phyloP scores from a whole-genome alignment of 2,329 filamentous ascomycete genomes.

The Colletotrichum sp. region DNA sequence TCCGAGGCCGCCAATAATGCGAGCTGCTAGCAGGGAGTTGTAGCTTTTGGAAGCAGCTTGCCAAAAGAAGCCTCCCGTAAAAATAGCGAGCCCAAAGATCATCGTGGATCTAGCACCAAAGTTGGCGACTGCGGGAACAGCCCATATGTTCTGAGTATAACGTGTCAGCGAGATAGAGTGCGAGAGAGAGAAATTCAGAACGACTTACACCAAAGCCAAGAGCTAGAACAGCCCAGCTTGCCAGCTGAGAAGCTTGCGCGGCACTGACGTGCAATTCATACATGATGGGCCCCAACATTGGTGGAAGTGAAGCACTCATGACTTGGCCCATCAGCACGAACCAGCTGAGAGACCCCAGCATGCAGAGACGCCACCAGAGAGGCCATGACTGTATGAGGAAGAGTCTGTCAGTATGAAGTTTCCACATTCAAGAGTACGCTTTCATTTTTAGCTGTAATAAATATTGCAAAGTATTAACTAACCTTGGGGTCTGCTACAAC shows the following conservation, averaged over 20 bases:
- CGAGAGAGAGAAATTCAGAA: background rate
- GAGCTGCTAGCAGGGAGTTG: background rate
- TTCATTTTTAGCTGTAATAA: accelerated
- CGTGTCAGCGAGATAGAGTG: background rate
- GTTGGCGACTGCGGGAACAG: background rate
- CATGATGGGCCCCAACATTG: background rate
- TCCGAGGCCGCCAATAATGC: background rate
- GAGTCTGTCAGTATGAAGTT: background rate
- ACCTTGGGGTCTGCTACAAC: background rate
- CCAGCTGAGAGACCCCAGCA: background rate
- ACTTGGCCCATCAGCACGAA: background rate
- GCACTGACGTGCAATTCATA: background rate
- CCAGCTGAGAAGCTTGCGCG: background rate
- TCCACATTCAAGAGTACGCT: background rate
- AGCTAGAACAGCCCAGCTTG: background rate
- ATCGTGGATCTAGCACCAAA: background rate
- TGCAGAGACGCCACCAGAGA: background rate
- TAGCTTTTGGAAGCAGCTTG: background rate
- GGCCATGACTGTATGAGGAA: background rate
- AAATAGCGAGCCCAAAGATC: background rate
- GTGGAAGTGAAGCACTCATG: background rate
- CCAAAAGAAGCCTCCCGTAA: background rate
- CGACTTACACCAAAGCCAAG: background rate
- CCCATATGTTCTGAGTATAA: background rate
- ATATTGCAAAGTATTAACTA: background rate